Base-by-base conservation (phyloP, 495 filamentous ascomycete genomes). In the Podospora appendiculata region DNA sequence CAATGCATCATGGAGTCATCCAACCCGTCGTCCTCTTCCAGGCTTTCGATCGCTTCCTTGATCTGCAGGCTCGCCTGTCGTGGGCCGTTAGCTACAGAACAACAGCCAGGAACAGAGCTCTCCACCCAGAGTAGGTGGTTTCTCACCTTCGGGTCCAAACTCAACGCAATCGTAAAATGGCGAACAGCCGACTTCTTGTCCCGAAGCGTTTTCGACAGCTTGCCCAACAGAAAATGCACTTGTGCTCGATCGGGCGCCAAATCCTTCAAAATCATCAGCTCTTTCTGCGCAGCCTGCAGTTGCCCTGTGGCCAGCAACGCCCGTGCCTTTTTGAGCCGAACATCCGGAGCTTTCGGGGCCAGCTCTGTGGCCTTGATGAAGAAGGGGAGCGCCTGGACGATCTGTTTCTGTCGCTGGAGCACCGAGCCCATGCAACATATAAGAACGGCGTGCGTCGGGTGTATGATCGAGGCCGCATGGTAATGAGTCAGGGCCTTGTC, bases 161-260 rank as follows among this genome's bases (percentile, higher is more conserved):
- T 96, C 65, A 96, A 66, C 19, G 94, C 93, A 62, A 88, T 89
- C 0, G 93, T 97, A 58, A 93, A 95, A 65, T 95, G 88, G 58
- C 87, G 83, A 48, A 98, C 89, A 39, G 94, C 90, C 53, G 80
- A 77, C 55, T 78, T 79, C 68, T 88, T 92, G 59, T 95, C 84
- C 46, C 80, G 79, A 51, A 95, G 57, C 55, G 73, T 77, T 72
- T 94, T 95, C 67, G 94, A 91, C 52, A 94, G 69, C 66, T 85
- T 89, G 11, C 90, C 93, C 4, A 97, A 78, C 38, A 91, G 76
- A 70, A 93, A 98, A 66, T 96, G 92, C 25, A 98, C 92, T 59
- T 90, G 95, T 17, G 94, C 89, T 63, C 95, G 91, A 60, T 98
- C 90, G 1, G 94, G 93, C 35, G 89, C 90, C 49, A 94, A 75